Percentiles rank a stretch among this genome's conserved stretches.
These are phyloP conservation scores for Nakazawaea peltata DNA, from an alignment of 805 yeast species.

Conservation along the genomic window DNA sequence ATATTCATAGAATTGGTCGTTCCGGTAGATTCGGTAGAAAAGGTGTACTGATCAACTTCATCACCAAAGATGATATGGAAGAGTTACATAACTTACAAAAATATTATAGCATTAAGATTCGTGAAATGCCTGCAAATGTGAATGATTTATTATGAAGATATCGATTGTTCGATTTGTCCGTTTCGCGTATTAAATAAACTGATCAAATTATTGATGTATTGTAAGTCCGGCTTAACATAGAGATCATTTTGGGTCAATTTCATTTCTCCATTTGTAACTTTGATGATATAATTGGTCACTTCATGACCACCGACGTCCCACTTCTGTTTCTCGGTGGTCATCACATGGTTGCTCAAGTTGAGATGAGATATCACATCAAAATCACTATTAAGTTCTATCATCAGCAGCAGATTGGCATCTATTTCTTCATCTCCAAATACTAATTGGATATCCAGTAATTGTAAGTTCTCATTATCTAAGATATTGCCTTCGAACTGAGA, in stretches of 20 bases:
- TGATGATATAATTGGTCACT: constrained; percentile 4
- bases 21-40: constrained; percentile 98
- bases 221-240: constrained; percentile 13
- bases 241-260: constrained; percentile 8
- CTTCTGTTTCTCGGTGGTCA: constrained; percentile 6
- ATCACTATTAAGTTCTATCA: constrained; percentile 6
- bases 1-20: constrained; percentile 96
- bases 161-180: constrained; percentile 10
- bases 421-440: constrained; percentile 9
- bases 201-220: constrained; percentile 15
- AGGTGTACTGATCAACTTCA: constrained; percentile 95
- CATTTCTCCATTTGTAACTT: constrained; percentile 3
- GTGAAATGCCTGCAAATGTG: constrained; percentile 82
- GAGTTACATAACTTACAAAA: constrained; percentile 80
- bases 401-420: constrained; percentile 1
- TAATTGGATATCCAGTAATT: constrained; percentile 11
- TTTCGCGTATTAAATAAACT: constrained; percentile 16
- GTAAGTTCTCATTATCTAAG: not conserved
- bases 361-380: constrained; percentile 1
- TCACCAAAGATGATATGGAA: constrained; percentile 70
- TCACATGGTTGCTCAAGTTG: constrained; percentile 5
- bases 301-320: constrained; percentile 8
- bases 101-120: constrained; percentile 83
- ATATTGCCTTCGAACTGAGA: constrained; percentile 2
- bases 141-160: constrained; percentile 10